phyloP scores from a whole-genome alignment of 2,329 filamentous ascomycete genomes.

The Mycosphaerella arachidis region DNA sequence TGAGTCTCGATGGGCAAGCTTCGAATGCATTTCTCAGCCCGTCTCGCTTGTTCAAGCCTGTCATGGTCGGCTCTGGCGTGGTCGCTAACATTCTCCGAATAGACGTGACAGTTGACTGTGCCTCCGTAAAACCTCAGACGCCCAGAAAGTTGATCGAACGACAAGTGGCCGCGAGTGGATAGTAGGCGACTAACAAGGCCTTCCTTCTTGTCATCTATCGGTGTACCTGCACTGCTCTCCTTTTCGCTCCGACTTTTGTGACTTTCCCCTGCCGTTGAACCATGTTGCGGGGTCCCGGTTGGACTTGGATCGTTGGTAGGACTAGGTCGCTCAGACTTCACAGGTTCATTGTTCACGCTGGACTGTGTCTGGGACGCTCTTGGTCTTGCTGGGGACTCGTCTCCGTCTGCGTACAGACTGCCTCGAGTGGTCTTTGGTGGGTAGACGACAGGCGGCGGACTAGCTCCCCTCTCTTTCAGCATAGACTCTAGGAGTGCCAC shows the following conservation, averaged over 20 bases:
- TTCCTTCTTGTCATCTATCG: conserved; percentile 22
- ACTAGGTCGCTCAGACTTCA: conserved; percentile 15
- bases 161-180: conserved; percentile 25
- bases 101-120: conserved; percentile 26
- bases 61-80: conserved; percentile 13
- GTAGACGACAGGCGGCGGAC: conserved; percentile 21
- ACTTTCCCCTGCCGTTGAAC: conserved; percentile 10
- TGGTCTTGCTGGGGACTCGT: conserved; percentile 17
- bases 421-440: conserved; percentile 26
- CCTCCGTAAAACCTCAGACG: conserved; percentile 24
- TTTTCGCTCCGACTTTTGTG: conserved; percentile 12
- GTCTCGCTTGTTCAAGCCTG: conserved; percentile 17
- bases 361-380: not conserved
- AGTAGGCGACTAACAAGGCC: conserved; percentile 23
- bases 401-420: conserved; percentile 18
- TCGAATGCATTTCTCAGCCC: conserved; percentile 24
- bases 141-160: conserved; percentile 24
- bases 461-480: conserved; percentile 22
- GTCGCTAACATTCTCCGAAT: conserved; percentile 20
- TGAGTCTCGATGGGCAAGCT: conserved; percentile 22
- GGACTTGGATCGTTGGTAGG: conserved; percentile 15
- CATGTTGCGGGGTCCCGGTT: conserved; percentile 12
- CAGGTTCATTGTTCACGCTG: not conserved
- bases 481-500: conserved; percentile 24
- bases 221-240: conserved; percentile 14